phyloP scores from a whole-genome alignment of 176 grass and related monocot genomes.

The Stipa capillata region DNA sequence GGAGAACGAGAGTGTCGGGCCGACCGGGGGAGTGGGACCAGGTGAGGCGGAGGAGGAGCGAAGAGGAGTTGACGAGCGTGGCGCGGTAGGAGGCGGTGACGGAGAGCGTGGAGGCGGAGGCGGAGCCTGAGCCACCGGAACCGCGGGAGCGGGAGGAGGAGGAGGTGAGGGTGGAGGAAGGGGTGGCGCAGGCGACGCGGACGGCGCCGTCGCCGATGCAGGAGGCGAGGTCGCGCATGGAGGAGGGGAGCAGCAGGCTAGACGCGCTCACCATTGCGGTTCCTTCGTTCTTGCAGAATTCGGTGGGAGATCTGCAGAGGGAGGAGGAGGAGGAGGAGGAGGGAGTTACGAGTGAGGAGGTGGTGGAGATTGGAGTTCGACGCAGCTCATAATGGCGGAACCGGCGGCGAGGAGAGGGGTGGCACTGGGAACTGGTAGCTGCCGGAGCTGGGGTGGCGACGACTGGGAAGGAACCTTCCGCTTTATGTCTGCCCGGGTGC shows the following conservation, averaged over 20 bases:
- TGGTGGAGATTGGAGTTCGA: not conserved
- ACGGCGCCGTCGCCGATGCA: conserved; percentile 81
- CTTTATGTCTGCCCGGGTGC: not conserved
- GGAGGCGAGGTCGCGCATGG: conserved; percentile 64
- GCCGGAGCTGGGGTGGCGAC: conserved; percentile 7
- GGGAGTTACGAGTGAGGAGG: not conserved
- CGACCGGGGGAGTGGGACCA: conserved; percentile 40
- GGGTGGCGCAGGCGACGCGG: conserved; percentile 42
- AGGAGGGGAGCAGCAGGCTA: conserved; percentile 51
- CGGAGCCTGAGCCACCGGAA: not conserved
- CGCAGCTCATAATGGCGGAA: conserved; percentile 20
- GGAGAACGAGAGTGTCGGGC: conserved; percentile 31
- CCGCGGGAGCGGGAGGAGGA: not conserved
- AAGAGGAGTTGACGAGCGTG: not conserved
- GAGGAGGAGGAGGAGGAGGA: not conserved
- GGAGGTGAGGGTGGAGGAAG: conserved; percentile 26
- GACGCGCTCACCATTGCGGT: conserved; percentile 41
- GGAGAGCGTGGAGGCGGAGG: conserved; percentile 30
- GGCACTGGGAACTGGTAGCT: not conserved
- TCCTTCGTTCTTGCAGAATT: not conserved
- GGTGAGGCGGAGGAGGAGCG: conserved; percentile 43
- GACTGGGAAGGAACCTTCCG: not conserved
- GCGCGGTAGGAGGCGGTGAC: conserved; percentile 38
- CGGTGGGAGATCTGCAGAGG: not conserved
- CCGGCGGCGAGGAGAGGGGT: conserved; percentile 3